Percentiles rank a stretch among this genome's conserved stretches.
phyloP scores from a whole-genome alignment of 164 flowering plant genomes.

The Liriodendron chinense region DNA sequence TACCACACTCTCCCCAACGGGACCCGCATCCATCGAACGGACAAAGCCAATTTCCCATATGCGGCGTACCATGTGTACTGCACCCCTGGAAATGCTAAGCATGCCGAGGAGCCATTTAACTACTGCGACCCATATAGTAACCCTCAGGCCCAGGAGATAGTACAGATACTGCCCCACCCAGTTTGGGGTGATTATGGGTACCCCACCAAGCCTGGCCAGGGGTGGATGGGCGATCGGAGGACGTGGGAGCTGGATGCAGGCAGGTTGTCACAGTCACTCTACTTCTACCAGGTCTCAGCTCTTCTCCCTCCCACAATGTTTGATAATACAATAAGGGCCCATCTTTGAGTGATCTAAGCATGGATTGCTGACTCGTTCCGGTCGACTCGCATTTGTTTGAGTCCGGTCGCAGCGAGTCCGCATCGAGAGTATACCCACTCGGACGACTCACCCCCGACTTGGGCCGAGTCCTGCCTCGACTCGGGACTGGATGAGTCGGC shows the following conservation, averaged over 20 bases:
- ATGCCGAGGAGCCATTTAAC: conserved; percentile 43
- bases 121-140: conserved; percentile 69
- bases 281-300: conserved; percentile 58
- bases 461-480: too few species aligned
- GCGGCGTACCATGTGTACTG: conserved; percentile 61
- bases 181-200: conserved; percentile 73
- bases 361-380: too few species aligned
- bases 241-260: conserved; percentile 84
- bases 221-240: conserved; percentile 71
- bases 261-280: conserved; percentile 45
- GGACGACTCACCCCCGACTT: too few species aligned
- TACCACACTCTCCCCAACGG: conserved; percentile 53
- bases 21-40: conserved; percentile 44
- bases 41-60: conserved; percentile 46
- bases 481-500: too few species aligned
- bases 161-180: conserved; percentile 68
- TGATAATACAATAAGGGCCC: not conserved
- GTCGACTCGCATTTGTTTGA: too few species aligned
- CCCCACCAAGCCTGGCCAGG: conserved; percentile 57
- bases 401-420: too few species aligned
- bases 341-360: too few species aligned
- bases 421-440: too few species aligned
- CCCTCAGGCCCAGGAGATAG: conserved; percentile 72
- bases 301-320: not conserved
- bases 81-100: conserved; percentile 51